Base-by-base conservation (phyloP, 1,284 basidiomycete genomes). In the Pascua guehoae region DNA sequence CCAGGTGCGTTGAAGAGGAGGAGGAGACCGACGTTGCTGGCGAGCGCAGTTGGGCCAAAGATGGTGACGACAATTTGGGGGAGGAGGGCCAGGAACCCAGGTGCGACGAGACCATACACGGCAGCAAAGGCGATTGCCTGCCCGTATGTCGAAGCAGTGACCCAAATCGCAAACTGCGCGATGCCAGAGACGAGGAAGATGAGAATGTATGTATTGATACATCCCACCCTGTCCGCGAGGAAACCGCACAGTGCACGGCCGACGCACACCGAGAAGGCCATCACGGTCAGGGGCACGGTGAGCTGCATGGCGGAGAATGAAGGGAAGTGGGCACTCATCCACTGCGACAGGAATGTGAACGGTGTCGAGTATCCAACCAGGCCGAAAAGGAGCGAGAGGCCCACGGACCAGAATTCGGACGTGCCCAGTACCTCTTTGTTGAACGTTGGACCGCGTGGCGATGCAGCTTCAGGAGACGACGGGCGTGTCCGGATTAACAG, bases 21-120 rank as follows among this genome's bases (percentile, higher is more conserved):
- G 8, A 61, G 47, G 5, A 61, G 16, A 9, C 59, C 71, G 4
- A 69, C 65, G 45, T 72, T 72, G 5, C 65, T 65, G 12, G 71
- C 71, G 7, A 72, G 59, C 45, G 68, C 65, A 2, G 56, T 44
- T 0, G 67, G 64, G 2, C 71, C 71, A 43, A 72, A 69, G 5
- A 72, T 24, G 18, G 68, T 65, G 1, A 69, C 66, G 17, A 68
- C 63, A 38, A 69, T 68, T 49, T 70, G 68, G 1, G 71, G 71
- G 42, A 72, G 51, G 14, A 72, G 56, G 3, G 66, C 65, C 2
- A 68, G 47, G 39, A 63, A 72, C 3, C 68, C 68, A 1, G 71
- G 68, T 5, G 71, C 69, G 10, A 60, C 41, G 8, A 61, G 45
- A 39, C 56, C 62, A 32, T 56, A 63, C 11, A 63, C 10, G 2